These are phyloP conservation scores for Hypoxylon sp. DNA, from an alignment of 2,329 filamentous ascomycete species.

Conservation along the genomic window DNA sequence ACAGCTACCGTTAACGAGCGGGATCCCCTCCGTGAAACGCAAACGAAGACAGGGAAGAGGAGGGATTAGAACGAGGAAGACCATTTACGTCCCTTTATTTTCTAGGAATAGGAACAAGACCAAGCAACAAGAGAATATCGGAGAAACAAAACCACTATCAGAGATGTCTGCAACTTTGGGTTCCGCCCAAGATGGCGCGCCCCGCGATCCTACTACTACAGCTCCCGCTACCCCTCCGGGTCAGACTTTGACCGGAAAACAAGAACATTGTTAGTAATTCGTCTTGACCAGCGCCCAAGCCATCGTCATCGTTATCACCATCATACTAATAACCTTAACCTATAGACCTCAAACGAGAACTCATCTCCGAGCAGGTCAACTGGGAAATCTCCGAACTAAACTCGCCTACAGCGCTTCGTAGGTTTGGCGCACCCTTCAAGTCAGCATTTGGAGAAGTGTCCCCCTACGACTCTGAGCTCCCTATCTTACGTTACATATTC, in stretches of 20 bases:
- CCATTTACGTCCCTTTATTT: background rate
- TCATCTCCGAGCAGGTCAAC: slow-evolving; percentile 87
- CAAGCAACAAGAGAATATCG: no score
- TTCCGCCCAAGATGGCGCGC: slow-evolving; percentile 37
- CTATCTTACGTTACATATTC: slow-evolving; percentile 94
- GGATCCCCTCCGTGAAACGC: slow-evolving; percentile 9
- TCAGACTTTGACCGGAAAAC: slow-evolving; percentile 83
- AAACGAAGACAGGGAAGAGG: slow-evolving; percentile 9
- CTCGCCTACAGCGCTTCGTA: slow-evolving; percentile 90
- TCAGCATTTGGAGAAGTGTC: slow-evolving; percentile 93
- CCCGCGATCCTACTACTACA: slow-evolving; percentile 28
- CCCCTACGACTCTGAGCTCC: slow-evolving; percentile 91
- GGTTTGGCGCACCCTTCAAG: slow-evolving; percentile 94
- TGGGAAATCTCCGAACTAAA: slow-evolving; percentile 93
- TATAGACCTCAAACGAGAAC: slow-evolving; percentile 91
- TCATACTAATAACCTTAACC: slow-evolving; percentile 32
- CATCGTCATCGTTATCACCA: slow-evolving; percentile 1
- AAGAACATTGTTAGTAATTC: slow-evolving; percentile 98
- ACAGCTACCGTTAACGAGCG: slow-evolving; percentile 1
- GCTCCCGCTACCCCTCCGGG: slow-evolving; percentile 49
- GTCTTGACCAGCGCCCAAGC: slow-evolving; percentile 46
- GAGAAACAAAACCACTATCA: slow-evolving; percentile 12
- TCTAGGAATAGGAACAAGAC: background rate
- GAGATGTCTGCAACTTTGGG: slow-evolving; percentile 40
- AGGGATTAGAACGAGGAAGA: background rate